A percentile compares a stretch with the other conserved stretches of the same genome.
These are phyloP conservation scores for Royoungia palumana DNA, from an alignment of 768 basidiomycete genomes.

Conservation along the genomic window DNA sequence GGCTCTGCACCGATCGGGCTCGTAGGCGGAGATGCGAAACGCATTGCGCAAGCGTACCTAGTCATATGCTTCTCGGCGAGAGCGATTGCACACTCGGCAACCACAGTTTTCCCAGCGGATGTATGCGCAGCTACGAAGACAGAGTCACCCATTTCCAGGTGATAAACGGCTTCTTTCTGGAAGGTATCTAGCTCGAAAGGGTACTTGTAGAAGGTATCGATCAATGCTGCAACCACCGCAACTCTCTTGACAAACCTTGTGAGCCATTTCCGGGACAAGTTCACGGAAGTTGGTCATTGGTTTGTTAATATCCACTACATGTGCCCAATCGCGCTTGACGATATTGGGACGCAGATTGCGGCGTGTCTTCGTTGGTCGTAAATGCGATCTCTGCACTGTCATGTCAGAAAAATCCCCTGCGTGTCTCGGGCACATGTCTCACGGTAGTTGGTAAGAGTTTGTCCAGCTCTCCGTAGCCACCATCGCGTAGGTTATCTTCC, in stretches of 20 bases:
- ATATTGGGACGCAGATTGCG: conserved; percentile 44
- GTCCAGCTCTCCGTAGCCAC: conserved; percentile 57
- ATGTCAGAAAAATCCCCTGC: conserved; percentile 5
- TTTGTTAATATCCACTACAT: conserved; percentile 90
- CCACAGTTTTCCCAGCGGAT: conserved; percentile 98
- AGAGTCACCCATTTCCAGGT: conserved; percentile 94
- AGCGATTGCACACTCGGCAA: conserved; percentile 98
- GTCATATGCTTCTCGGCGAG: conserved; percentile 98
- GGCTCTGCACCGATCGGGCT: conserved; percentile 50
- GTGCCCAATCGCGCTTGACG: conserved; percentile 95
- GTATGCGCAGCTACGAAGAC: conserved; percentile 99
- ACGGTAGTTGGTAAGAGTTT: conserved; percentile 70
- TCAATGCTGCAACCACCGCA: conserved; percentile 2
- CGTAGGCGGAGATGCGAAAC: conserved; percentile 12
- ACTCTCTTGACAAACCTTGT: conserved; percentile 53
- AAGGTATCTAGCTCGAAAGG: conserved; percentile 99
- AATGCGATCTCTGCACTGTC: conserved; percentile 47
- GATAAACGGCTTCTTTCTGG: conserved; percentile 98
- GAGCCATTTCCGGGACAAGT: conserved; percentile 95
- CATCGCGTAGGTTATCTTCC: conserved; percentile 16
- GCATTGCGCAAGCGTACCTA: conserved; percentile 48
- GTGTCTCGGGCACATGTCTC: conserved; percentile 2
- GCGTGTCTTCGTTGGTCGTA: conserved; percentile 50
- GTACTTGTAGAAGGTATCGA: conserved; percentile 54
- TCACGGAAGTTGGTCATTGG: conserved; percentile 86